A percentile compares a stretch with the other conserved stretches of the same genome.
phyloP scores from a whole-genome alignment of 768 basidiomycete species.

The Phlegmacium glaucopus region DNA sequence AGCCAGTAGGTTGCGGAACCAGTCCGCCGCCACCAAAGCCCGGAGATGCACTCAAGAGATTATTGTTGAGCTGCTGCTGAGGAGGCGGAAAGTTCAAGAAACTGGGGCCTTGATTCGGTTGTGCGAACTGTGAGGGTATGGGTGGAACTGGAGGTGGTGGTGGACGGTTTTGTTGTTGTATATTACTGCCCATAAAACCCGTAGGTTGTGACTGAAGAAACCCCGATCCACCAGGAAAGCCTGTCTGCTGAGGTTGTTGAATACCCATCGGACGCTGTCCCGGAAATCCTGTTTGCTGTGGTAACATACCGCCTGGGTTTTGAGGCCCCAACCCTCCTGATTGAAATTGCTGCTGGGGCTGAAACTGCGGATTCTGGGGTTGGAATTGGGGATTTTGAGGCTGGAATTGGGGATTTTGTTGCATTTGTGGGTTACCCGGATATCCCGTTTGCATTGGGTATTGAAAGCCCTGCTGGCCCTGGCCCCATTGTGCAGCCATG shows the following conservation, averaged over 20 bases:
- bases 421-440: slow-evolving; percentile 39
- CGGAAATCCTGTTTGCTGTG: slow-evolving; percentile 63
- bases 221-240: slow-evolving; percentile 38
- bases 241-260: slow-evolving; percentile 63
- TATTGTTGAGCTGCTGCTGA: slow-evolving; percentile 36
- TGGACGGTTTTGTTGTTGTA: slow-evolving; percentile 43
- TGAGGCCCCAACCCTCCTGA: slow-evolving; percentile 25
- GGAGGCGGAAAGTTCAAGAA: slow-evolving; percentile 42
- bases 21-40: slow-evolving; percentile 41
- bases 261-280: slow-evolving; percentile 39
- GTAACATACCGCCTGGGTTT: slow-evolving; percentile 36
- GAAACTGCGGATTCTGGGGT: slow-evolving; percentile 29
- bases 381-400: slow-evolving; percentile 42
- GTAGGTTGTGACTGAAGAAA: slow-evolving; percentile 53
- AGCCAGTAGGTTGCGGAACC: slow-evolving; percentile 57
- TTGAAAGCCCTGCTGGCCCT: slow-evolving; percentile 64
- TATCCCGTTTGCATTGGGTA: slow-evolving; percentile 75
- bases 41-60: slow-evolving; percentile 58
- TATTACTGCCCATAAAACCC: slow-evolving; percentile 40
- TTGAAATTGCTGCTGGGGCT: slow-evolving; percentile 31
- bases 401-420: slow-evolving; percentile 45
- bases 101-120: slow-evolving; percentile 36
- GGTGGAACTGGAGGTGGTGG: slow-evolving; percentile 60
- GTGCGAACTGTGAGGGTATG: slow-evolving; percentile 60
- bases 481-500: slow-evolving; percentile 75